These are phyloP conservation scores for Phytophthora hibernalis DNA, from an alignment of 352 stramenopile genomes.

Conservation along the genomic window DNA sequence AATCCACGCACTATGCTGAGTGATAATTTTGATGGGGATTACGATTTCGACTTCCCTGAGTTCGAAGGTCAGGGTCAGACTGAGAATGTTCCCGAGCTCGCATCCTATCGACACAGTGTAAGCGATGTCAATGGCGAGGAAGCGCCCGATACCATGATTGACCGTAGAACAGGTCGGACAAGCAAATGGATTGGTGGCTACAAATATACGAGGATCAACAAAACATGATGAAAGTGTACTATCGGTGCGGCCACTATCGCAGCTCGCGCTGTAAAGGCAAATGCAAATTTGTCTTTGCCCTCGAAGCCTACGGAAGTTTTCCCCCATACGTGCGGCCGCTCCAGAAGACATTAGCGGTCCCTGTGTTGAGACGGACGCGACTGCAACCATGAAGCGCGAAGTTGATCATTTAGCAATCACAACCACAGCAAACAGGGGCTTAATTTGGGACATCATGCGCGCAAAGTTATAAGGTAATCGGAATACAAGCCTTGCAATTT, in stretches of 20 bases:
- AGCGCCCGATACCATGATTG: too few relatives aligned
- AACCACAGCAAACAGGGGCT: background rate
- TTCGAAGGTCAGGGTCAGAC: too few relatives aligned
- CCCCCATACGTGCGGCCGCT: background rate
- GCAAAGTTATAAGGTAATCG: background rate
- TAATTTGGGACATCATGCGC: background rate
- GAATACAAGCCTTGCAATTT: background rate
- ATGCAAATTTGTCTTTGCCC: background rate
- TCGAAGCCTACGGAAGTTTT: background rate
- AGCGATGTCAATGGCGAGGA: too few relatives aligned
- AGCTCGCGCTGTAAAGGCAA: background rate
- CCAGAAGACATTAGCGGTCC: background rate
- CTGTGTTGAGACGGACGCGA: background rate
- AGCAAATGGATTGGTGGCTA: conserved; percentile 2
- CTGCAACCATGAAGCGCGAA: background rate
- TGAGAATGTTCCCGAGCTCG: too few relatives aligned
- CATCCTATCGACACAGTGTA: too few relatives aligned
- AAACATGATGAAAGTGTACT: background rate
- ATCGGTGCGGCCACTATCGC: background rate
- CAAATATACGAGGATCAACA: background rate
- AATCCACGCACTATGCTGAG: too few relatives aligned
- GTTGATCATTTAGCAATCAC: background rate
- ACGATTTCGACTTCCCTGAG: too few relatives aligned
- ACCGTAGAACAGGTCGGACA: background rate
- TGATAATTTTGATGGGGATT: too few relatives aligned